Base-by-base conservation (phyloP, 768 basidiomycete genomes). In the Tricholoma flavovirens region DNA sequence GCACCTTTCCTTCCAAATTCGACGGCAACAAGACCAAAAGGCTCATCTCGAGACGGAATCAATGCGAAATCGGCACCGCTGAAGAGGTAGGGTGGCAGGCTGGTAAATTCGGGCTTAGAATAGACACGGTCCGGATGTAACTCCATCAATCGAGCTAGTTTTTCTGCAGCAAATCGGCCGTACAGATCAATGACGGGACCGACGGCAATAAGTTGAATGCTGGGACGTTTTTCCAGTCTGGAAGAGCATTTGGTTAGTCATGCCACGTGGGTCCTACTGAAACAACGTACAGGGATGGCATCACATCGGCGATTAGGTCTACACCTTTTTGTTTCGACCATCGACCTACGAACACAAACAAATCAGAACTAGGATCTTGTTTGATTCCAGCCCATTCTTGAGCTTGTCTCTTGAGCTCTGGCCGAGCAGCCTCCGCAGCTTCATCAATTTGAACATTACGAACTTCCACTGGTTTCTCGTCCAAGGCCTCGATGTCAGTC, bases 241-340 rank as follows among this genome's bases (percentile, higher is more conserved):
- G 26, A 55, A 45, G 48, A 17, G 22, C 19, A 57, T n/a, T 60
- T 56, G 42, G 38, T 58, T 29, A 32, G 51, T 12, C 35, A 43
- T 32, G n/a, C 19, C 30, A 42, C 35, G 1, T 57, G 33, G 53
- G 48, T 40, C 26, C 32, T 49, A 38, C 49, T 15, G 52, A 61
- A 21, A 35, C 49, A 11, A 80, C 89, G 64, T 66, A 90, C 86
- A 97, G 66, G 3, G 83, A 80, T 21, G 93, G 94, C 90, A 97
- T 90, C 59, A 97, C 86, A 71, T 97, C 94, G 8, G 94, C 94
- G 61, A 97, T 97, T 42, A 97, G 76, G 73, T 97, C 94, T n/a
- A 97, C 93, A 72, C 90, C 94, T 72, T 97, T 97, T 71, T 97
- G 94, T 71, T 96, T 97, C 5, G 94, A 97, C 94, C 94, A 97